Percentiles rank a stretch among this genome's conserved stretches.
Conservation (phyloP, 78 protist genomes). For the Dictyostelium firmibasis region DNA sequence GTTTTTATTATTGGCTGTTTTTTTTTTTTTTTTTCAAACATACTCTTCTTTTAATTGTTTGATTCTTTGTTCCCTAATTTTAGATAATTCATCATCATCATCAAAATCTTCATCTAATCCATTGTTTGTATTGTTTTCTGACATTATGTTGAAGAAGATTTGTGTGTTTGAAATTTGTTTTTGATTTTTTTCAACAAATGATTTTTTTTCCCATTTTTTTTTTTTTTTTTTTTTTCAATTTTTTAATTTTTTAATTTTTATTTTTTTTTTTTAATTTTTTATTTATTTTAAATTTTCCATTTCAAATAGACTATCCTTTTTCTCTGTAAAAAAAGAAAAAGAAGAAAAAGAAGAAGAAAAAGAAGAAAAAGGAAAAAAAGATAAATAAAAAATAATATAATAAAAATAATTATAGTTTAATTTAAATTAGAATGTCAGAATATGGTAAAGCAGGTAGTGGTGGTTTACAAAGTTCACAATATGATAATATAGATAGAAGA, state of each 20-base stretch:
- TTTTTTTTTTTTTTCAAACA: not conserved
- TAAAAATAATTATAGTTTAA: too few species aligned
- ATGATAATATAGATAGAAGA: slow-evolving; percentile 89
- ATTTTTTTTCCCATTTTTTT: not conserved
- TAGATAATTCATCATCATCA: slow-evolving; percentile 82
- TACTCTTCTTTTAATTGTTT: slow-evolving; percentile 54
- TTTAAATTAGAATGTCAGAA: slow-evolving; percentile 81
- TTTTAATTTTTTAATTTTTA: not conserved
- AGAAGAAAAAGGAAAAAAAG: too few species aligned
- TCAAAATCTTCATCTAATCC: slow-evolving; percentile 23
- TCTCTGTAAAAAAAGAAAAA: too few species aligned
- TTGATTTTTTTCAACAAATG: not conserved
- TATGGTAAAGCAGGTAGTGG: slow-evolving; percentile 84
- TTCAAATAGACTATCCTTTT: too few species aligned
- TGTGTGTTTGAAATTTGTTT: not conserved
- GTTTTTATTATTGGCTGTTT: not conserved
- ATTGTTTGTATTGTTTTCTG: not conserved
- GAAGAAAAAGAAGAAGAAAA: too few species aligned
- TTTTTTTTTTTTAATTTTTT: not conserved
- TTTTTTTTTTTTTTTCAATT: not conserved
- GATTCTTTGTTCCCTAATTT: slow-evolving; percentile 77
- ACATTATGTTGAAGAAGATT: not conserved
- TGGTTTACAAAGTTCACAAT: slow-evolving; percentile 74
- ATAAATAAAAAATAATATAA: not conserved
- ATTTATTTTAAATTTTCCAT: not conserved